phyloP scores from a whole-genome alignment of 805 yeast species.

The Metschnikowia henanensis region DNA sequence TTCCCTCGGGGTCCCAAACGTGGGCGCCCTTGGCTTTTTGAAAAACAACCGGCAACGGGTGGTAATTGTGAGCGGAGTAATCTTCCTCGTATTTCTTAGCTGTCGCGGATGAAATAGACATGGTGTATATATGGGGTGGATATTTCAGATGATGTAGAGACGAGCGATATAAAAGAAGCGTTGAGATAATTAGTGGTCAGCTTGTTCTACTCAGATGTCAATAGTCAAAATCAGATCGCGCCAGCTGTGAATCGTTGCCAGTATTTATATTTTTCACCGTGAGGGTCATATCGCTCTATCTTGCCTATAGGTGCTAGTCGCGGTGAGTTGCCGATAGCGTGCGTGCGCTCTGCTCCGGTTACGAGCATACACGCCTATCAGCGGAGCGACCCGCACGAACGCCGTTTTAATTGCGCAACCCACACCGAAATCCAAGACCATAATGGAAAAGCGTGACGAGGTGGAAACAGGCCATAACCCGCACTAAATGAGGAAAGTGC shows the following conservation, averaged over 20 bases:
- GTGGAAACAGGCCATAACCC: too few relatives aligned
- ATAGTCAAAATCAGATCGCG: background rate
- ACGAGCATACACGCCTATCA: constrained; percentile 4
- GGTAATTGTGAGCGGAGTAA: constrained; percentile 96
- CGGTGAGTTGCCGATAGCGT: constrained; percentile 18
- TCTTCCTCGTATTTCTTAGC: constrained; percentile 70
- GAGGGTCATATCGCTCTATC: constrained; percentile 18
- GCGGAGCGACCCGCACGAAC: background rate
- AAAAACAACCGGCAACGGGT: constrained; percentile 94
- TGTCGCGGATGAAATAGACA: constrained; percentile 54
- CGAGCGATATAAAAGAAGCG: too few relatives aligned
- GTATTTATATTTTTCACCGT: constrained; percentile 11
- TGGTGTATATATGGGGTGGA: background rate
- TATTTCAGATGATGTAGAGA: background rate
- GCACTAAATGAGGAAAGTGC: too few relatives aligned
- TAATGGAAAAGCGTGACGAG: too few relatives aligned
- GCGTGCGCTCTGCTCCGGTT: background rate
- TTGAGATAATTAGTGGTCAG: too few relatives aligned
- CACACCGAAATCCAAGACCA: constrained; percentile 1
- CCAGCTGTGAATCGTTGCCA: background rate
- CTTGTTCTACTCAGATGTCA: too few relatives aligned
- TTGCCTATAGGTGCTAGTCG: constrained; percentile 22
- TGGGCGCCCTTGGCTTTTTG: constrained; percentile 85
- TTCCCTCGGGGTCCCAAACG: constrained; percentile 98
- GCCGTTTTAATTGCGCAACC: constrained; percentile 2